Base-by-base conservation (phyloP, 345 rosid species). In the Garcia nutans region DNA sequence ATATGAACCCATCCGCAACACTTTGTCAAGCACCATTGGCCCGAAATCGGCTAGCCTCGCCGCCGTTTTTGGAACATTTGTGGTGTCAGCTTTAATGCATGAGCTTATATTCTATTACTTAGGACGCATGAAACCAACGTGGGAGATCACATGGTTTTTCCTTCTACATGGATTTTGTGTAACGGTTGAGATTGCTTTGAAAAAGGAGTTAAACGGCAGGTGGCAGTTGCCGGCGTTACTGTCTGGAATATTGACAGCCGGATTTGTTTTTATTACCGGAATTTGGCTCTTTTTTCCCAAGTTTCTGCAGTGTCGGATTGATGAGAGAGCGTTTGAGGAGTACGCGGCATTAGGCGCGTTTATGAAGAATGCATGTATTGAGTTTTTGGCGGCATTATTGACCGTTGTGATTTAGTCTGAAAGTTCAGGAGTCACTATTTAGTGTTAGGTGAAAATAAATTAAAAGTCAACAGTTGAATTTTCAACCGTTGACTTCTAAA, bases 51-150 rank as follows among this genome's bases (percentile, higher is more conserved):
- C 94, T 5, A 77, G 75, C 0, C 67, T 85, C 2, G 86, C 84
- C 0, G 90, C 90, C 0, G 80, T 83, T 6, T 74, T 85, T 1
- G 76, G 76, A 5, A 81, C 93, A 0, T 91, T 88, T 31, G 15
- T 88, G 1, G 88, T 81, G 1, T 89, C 96, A 0, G 93, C 79
- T 2, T 2, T 84, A 0, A 88, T 89, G 92, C 97, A 93, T 61
- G 92, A 88, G 86, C 87, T 89, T 4, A 68, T 89, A 26, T 89
- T 91, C 78, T 92, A 73, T 65, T 88, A 89, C 78, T 19, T 86
- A 72, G 86, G 87, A 61, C 81, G 88, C n/a, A 19, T 79, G 77
- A 70, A 10, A 10, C 94, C 92, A 44, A 81, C 83, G 0, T 77
- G 93, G 90, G 89, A 81, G 54, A 20, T 91, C 58, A 75, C 82